Base-by-base conservation (phyloP, 352 stramenopile species). In the Phytophthora citricola region DNA sequence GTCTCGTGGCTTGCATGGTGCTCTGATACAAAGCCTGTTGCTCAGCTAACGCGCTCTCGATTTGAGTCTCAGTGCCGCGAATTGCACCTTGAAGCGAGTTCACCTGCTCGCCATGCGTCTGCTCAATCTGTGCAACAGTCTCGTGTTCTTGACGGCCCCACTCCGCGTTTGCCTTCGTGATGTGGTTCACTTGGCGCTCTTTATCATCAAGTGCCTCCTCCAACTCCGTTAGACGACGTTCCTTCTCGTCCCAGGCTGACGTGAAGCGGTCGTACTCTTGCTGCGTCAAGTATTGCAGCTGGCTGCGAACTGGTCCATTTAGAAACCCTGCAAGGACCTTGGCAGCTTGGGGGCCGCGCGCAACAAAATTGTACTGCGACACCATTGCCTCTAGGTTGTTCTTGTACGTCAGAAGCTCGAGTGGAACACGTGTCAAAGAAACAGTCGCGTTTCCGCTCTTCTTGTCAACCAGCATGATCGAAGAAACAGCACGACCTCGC, bases 341-440 rank as follows among this genome's bases (percentile, higher is more conserved):
- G 3, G 78, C 64, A 27, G 73, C 66, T 14, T 85, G 71, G 32
- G 82, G 81, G 0, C 85, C 85, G 24, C 82, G 82, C 11, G 85
- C 76, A 12, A 93, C 66, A 36, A 93, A 93, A 48, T 89, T 80
- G 66, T 91, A 93, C 56, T 93, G 85, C 2, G 85, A 93, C 11
- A 90, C 68, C 77, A 93, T 84, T 9, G 85, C 85, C 43, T 93
- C 85, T 4, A 93, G 38, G 34, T 93, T 93, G 59, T 75, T 89
- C 62, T 91, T 90, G 72, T 93, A 93, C 5, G 85, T 89, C 39
- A 93, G 34, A 39, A 93, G 52, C 59, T 93, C 80, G 20, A 91
- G 63, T 8, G 85, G 85, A 15, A 93, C 71, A 31, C 66, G 66
- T 15, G 71, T 79, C 8, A 79, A 49, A 40, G 57, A 54, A 40